Evolutionary conservation across 345 rosid species (phyloP), one percentile per base, ranked within the genome.

Genomic region (Linum trigynum): DNA sequence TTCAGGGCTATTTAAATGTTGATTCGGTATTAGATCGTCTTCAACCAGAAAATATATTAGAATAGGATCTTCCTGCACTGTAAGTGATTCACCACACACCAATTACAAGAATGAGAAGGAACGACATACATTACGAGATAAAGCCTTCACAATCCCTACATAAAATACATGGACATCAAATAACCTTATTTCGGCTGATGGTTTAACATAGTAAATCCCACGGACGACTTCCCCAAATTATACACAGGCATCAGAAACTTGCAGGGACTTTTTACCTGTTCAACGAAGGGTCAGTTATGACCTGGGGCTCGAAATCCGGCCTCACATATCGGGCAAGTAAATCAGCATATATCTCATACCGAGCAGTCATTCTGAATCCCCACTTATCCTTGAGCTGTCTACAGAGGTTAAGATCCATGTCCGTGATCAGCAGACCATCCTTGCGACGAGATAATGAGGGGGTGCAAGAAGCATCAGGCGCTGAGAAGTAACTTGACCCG

Each of bases 401-500:
- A 55, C 97, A 88, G 70, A 94, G 90, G 82, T 88, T 90, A 53
- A 90, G 84, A 75, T 94, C 96, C 92, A 94, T 86, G 65, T 94
- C 95, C 0, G 95, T 75, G 69, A 90, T 80, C 84, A 90, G 12
- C 70, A 94, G 65, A 4, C 99, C 97, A 57, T 94, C 97, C 71
- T 72, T 88, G 79, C 67, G 59, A 41, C 87, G 95, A 4, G 96
- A 84, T 67, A 94, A 78, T 50, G 95, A 88, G 63, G 97, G 91
- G 0, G 95, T 85, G 84, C 97, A 90, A 5, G 97, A 88, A 55
- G 96, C 92, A 80, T 94, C 96, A 3, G 97, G 99, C 8, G 95
- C 87, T 59, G 99, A 94, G 74, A 94, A 84, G 76, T 90, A 78
- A 75, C 96, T 90, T 35, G 96, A 88, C 41, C 99, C 97, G 41